Base-by-base conservation (phyloP, 2,329 filamentous ascomycete genomes). In the Ophiocordyceps camponoti-rufipedis region DNA sequence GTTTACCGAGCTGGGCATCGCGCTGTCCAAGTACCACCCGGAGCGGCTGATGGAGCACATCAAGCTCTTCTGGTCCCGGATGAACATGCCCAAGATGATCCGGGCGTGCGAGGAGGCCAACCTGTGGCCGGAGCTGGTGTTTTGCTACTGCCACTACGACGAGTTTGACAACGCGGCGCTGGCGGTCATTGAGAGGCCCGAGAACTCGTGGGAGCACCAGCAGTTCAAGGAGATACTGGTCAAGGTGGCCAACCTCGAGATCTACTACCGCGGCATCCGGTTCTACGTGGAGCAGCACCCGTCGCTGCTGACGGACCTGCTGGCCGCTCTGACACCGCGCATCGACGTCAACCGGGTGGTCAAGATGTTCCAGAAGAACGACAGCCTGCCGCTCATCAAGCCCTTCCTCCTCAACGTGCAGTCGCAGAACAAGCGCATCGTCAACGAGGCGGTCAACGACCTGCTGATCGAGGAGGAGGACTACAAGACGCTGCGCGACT, bases 301-400 rank as follows among this genome's bases (percentile, higher is more conserved):
- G 32, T 85, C 89, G 12, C 75, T 98, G 42, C 69, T 98, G 51
- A 98, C 91, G n/a, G 91, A 98, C 59, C 75, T 98, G 31, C 75
- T 98, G 46, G 88, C 95, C 60, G 84, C 78, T 11, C 71, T 98
- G 51, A 94, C 91, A n/a, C 66, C 88, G 42, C 83, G 91, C 49
- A 89, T 98, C 52, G 91, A 98, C 53, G 91, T 96, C 58, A 96
- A 95, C 70, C 86, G 93, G 49, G 91, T 98, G n/a, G 91, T 98
- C 50, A 85, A 87, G 63, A 93, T 98, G 78, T 98, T 98, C 68
- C 81, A 94, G 69, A 93, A 94, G 69, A 95, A 88, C 7, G 91
- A 98, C 66, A 95, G 96, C 64, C 81, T 96, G 54, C 91, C 93
- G 46, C 70, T 98, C 46, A 96, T 98, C 73, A 98, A 98, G 72